Evolutionary conservation across 805 yeast genomes (phyloP).

Genomic region (Lipomyces yamanashiensis): DNA sequence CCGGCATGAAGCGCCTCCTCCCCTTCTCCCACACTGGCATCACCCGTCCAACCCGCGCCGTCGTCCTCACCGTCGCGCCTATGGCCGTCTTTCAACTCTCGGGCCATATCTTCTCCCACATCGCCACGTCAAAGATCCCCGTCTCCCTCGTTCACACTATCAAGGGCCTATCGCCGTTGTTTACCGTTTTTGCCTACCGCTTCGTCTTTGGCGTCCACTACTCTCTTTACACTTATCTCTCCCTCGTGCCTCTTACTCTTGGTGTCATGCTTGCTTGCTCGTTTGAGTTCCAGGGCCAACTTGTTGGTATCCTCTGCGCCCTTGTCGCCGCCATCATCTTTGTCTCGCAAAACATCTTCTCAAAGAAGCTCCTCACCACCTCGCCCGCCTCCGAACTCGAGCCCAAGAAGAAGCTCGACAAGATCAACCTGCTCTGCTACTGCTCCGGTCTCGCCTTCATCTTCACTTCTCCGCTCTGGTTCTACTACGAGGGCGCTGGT

Average conservation of each 20-base stretch:
- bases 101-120: slow-evolving; percentile 90
- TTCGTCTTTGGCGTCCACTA: slow-evolving; percentile 62
- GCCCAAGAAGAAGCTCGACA: slow-evolving; percentile 63
- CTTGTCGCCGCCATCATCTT: slow-evolving; percentile 70
- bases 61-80: slow-evolving; percentile 75
- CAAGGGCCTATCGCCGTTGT: slow-evolving; percentile 87
- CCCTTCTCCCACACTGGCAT: slow-evolving; percentile 39
- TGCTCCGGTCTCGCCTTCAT: slow-evolving; percentile 74
- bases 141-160: slow-evolving; percentile 95
- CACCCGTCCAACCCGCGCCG: slow-evolving; percentile 54
- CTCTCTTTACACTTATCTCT: slow-evolving; percentile 68
- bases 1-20: slow-evolving; percentile 43
- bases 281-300: slow-evolving; percentile 51
- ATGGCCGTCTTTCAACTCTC: slow-evolving; percentile 93
- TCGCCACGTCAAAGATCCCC: slow-evolving; percentile 88
- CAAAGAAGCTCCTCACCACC: slow-evolving; percentile 74
- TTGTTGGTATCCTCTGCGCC: slow-evolving; percentile 72
- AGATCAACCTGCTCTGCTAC: slow-evolving; percentile 77
- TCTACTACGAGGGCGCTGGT: slow-evolving; percentile 59
- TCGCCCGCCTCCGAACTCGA: slow-evolving; percentile 34
- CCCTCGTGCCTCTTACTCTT: slow-evolving; percentile 74
- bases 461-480: slow-evolving; percentile 75
- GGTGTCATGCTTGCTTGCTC: slow-evolving; percentile 78
- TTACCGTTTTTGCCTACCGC: slow-evolving; percentile 82
- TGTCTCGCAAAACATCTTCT: slow-evolving; percentile 85